These are phyloP conservation scores for Pichia insulana DNA, from an alignment of 805 yeast species.

Conservation along the genomic window DNA sequence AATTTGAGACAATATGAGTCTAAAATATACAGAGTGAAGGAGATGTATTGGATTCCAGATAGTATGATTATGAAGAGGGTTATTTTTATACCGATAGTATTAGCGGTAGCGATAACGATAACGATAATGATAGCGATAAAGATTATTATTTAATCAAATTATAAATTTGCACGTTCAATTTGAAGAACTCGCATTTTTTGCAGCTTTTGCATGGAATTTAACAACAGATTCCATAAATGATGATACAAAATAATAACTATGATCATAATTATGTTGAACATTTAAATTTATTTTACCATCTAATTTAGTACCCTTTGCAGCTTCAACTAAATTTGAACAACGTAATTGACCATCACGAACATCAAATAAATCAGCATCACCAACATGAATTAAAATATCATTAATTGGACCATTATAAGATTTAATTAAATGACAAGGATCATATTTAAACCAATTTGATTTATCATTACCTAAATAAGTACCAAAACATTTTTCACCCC, in stretches of 20 bases:
- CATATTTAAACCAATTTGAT: conserved; percentile 64
- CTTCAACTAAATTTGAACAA: conserved; percentile 62
- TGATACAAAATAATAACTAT: conserved; percentile 79
- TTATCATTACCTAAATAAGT: conserved; percentile 65
- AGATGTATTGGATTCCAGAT: not conserved
- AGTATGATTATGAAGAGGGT: too few relatives aligned
- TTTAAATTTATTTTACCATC: conserved; percentile 51
- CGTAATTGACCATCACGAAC: conserved; percentile 44
- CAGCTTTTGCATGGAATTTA: conserved; percentile 65
- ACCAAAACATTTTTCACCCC: conserved; percentile 83
- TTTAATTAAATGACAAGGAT: conserved; percentile 67
- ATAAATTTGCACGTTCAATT: not conserved
- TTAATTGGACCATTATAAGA: conserved; percentile 37
- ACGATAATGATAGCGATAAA: not conserved
- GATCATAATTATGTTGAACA: conserved; percentile 79
- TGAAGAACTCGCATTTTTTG: conserved; percentile 11
- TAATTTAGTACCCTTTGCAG: conserved; percentile 49
- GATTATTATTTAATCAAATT: not conserved
- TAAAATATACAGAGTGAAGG: conserved; percentile 24
- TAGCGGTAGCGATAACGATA: not conserved
- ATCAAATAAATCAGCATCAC: conserved; percentile 70
- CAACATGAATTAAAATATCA: conserved; percentile 71
- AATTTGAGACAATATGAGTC: conserved; percentile 26
- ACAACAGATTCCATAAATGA: conserved; percentile 79
- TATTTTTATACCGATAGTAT: too few relatives aligned